Evolutionary conservation across 2,329 filamentous ascomycete genomes (phyloP).

Genomic region (Fusarium sp.): DNA sequence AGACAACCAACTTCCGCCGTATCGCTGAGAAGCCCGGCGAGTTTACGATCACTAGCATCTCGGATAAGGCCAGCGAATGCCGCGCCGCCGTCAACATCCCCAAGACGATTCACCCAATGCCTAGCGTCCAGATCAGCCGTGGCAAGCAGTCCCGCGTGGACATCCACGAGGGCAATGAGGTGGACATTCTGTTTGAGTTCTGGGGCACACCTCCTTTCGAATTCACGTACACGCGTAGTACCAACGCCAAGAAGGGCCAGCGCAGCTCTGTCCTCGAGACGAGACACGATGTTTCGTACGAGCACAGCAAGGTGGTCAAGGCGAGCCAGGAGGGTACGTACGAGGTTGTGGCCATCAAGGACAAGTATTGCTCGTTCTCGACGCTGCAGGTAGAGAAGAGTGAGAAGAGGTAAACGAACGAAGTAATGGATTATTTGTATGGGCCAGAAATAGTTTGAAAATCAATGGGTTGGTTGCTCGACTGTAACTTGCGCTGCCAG

Average conservation of each 20-base stretch:
- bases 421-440: background rate
- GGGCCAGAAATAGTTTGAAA: slow-evolving; percentile 34
- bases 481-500: slow-evolving; percentile 30
- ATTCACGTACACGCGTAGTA: slow-evolving; percentile 94
- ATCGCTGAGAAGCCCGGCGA: slow-evolving; percentile 91
- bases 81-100: slow-evolving; percentile 81
- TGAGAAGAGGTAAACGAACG: slow-evolving; percentile 51
- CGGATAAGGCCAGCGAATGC: slow-evolving; percentile 90
- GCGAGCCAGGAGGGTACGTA: slow-evolving; percentile 96
- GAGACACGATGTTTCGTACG: slow-evolving; percentile 85
- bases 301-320: slow-evolving; percentile 82
- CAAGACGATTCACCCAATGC: slow-evolving; percentile 91
- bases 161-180: slow-evolving; percentile 96
- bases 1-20: slow-evolving; percentile 87
- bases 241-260: slow-evolving; percentile 84
- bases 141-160: slow-evolving; percentile 85
- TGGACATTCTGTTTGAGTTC: slow-evolving; percentile 94
- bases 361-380: slow-evolving; percentile 90
- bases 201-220: slow-evolving; percentile 96
- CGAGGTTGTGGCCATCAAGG: slow-evolving; percentile 96
- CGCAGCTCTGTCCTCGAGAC: slow-evolving; percentile 88
- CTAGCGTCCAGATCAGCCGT: slow-evolving; percentile 89
- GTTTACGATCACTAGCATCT: slow-evolving; percentile 87
- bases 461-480: slow-evolving; percentile 27
- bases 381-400: slow-evolving; percentile 71